Conservation (phyloP, 495 filamentous ascomycete genomes). For the Penicillium subrubescens region DNA sequence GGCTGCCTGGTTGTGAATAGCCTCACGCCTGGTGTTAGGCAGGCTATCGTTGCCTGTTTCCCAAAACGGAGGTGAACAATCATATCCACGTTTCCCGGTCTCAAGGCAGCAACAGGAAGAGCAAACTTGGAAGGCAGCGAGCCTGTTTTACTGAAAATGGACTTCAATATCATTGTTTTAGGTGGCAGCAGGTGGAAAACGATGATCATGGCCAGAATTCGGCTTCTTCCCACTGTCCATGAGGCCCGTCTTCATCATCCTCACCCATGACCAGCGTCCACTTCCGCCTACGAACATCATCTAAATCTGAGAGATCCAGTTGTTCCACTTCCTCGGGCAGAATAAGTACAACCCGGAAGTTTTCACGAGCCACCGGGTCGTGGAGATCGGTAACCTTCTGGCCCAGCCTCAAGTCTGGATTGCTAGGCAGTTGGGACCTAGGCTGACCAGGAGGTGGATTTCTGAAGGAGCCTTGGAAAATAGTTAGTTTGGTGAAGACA, state of each 20-base stretch:
- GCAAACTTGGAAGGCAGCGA: background rate
- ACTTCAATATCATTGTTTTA: background rate
- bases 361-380: conserved; percentile 66
- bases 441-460: conserved; percentile 74
- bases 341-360: conserved; percentile 87
- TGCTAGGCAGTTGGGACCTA: conserved; percentile 43
- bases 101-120: background rate
- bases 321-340: conserved; percentile 78
- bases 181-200: background rate
- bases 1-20: background rate
- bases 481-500: conserved; percentile 5
- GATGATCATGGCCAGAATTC: conserved; percentile 77
- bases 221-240: conserved; percentile 67
- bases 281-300: conserved; percentile 63
- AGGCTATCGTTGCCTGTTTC: background rate
- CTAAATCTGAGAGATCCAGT: conserved; percentile 69
- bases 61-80: background rate
- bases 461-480: conserved; percentile 61
- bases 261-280: conserved; percentile 54
- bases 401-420: conserved; percentile 59
- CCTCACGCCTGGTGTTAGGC: background rate
- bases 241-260: conserved; percentile 35
- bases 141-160: background rate
- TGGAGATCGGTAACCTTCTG: conserved; percentile 69
- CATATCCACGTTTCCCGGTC: background rate